Evolutionary conservation across 2,329 filamentous ascomycete genomes (phyloP), one percentile per base, ranked within the genome.

Genomic region (Fusarium camptoceras): DNA sequence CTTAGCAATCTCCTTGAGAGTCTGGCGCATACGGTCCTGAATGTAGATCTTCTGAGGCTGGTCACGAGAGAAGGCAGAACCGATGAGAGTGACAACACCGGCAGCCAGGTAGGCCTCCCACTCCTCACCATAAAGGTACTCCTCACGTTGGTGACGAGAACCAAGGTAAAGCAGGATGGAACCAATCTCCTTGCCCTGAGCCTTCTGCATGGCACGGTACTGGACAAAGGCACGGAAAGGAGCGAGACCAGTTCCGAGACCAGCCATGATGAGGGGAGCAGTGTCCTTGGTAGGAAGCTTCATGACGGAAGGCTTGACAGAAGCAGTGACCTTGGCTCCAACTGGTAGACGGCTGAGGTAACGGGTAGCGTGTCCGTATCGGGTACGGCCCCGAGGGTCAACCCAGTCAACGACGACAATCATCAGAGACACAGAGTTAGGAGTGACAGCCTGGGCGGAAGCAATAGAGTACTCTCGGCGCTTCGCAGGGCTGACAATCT

Each of bases 181-280:
- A 56, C 96, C 96, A 73, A 99, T 97, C 62, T 96, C 90, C 84
- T 97, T 94, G 81, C 96, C 96, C 80, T 97, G 93, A n/a, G 94
- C 91, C 85, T 97, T 97, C 80, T 99, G 95, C 89, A 97, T 94
- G 51, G 96, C 96, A 61, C 96, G 95, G 84, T 99, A 96, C 83
- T 99, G 96, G 48, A 98, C 92, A 78, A 99, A 99, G 64, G 96
- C 96, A 72, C 96, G 94, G 93, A 99, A 99, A n/a, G 96, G 96
- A 2, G 96, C 96, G 24, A 99, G 91, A 78, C 96, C 96, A 0
- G 96, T 99, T 70, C 96, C 96, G n/a, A 98, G 91, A 80, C 96
- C 96, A 12, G 96, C 96, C 95, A 99, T 98, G 86, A 99, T 98
- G 78, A 99, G 90, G 42, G 96, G 96, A 49, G 95, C 93, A 39